Percentiles rank a stretch among this genome's conserved stretches.
phyloP scores from a whole-genome alignment of 179 eudicot species.

The Spinacia oleracea region DNA sequence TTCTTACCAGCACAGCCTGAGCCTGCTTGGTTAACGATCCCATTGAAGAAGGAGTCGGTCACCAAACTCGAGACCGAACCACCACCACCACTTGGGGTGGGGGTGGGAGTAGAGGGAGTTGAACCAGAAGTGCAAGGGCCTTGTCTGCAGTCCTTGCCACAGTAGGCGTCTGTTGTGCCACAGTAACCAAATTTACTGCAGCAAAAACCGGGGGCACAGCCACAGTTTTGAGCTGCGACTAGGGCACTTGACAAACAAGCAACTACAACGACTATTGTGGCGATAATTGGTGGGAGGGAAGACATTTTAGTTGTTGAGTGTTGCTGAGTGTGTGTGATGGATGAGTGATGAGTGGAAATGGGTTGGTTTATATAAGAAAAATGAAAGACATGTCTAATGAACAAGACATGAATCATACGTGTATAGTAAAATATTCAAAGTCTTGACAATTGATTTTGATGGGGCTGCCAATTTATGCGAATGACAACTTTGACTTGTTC shows the following conservation, averaged over 20 bases:
- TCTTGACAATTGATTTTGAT: no score
- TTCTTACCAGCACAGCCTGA: conserved; percentile 17
- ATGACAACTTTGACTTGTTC: no score
- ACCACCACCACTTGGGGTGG: background rate
- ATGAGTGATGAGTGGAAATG: no score
- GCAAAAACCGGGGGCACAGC: conserved; percentile 4
- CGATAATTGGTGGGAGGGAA: background rate
- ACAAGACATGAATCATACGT: no score
- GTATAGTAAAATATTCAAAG: no score
- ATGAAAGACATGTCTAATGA: no score
- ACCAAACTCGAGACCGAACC: background rate
- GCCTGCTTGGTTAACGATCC: conserved; percentile 10
- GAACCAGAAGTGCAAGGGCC: conserved; percentile 1
- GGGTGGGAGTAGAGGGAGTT: background rate
- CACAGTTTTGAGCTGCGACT: conserved; percentile 4
- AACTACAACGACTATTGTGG: background rate
- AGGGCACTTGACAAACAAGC: background rate
- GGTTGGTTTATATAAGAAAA: no score
- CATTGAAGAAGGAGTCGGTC: conserved; percentile 9
- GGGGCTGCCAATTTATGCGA: no score
- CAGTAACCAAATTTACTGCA: conserved; percentile 16
- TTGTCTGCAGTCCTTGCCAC: conserved; percentile 6
- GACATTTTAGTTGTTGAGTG: background rate
- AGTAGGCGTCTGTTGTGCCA: conserved; percentile 12
- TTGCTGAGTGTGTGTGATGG: no score